Base-by-base conservation (phyloP, 1,284 basidiomycete species). In the Tilletia indica region DNA sequence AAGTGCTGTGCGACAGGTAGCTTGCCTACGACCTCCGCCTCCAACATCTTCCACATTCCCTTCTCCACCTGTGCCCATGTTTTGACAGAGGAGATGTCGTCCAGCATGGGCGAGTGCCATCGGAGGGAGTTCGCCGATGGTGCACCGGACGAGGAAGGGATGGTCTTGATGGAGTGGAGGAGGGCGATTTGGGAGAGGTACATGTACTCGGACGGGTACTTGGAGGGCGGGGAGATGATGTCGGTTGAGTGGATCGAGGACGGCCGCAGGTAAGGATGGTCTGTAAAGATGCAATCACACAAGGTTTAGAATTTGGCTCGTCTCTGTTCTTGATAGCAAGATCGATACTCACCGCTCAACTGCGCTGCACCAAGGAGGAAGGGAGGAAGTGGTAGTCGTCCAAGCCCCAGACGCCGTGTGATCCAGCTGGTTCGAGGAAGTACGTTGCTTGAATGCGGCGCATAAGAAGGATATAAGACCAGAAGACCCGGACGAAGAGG, bases 31-130 rank as follows among this genome's bases (percentile, higher is more conserved):
- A 99, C 97, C 85, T 99, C 95, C 47, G 93, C 95, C 51, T 88
- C 88, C 85, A 95, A 98, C 96, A 99, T 99, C 86, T 98, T 99
- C 84, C 93, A 88, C 94, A 99, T 97, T 11, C 96, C 97, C n/a
- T 88, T 86, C 84, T 99, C 97, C 76, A 98, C 94, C 85, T 98
- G 98, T 81, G 92, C 90, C 95, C 95, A 98, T 1, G 93, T 92
- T 86, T 95, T 97, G 70, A 97, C 96, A 3, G 91, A 93, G 0
- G 94, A 96, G 73, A 99, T 99, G 83, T 98, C 96, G 83, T 98
- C 94, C 12, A 99, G 89, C 96, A 99, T 99, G 0, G 96, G 97
- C 0, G 94, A 97, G 86, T 99, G 97, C 97, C 96, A 99, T 68
- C 95, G 89, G 2, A 99, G 87, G 0, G 93, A 94, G 12, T 48